Evolutionary conservation across 2,329 filamentous ascomycete genomes (phyloP).

Genomic region (Colletotrichum chrysophilum): DNA sequence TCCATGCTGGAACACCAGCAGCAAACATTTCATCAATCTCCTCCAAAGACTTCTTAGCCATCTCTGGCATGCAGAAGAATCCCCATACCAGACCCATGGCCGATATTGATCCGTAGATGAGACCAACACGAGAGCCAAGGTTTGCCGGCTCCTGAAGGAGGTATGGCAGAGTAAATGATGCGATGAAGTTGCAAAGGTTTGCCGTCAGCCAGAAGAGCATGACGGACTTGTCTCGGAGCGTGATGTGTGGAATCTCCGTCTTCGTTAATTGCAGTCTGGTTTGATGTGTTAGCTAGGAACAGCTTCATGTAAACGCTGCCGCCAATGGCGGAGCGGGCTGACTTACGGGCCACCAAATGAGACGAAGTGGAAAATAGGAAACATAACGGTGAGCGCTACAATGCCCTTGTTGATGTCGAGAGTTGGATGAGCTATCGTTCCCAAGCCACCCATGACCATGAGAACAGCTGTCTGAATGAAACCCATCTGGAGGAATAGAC

Average conservation of each 20-base stretch:
- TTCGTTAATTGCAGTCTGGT: conserved; percentile 14
- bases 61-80: conserved; percentile 14
- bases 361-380: conserved; percentile 20
- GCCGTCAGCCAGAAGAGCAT: conserved; percentile 19
- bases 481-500: conserved; percentile 21
- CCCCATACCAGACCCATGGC: conserved; percentile 10
- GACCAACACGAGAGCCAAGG: conserved; percentile 9
- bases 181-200: conserved; percentile 14
- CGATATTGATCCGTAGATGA: conserved; percentile 14
- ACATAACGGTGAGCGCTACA: conserved; percentile 28
- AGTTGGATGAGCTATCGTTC: conserved; percentile 17
- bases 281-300: background rate
- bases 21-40: conserved; percentile 20
- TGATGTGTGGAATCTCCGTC: conserved; percentile 18
- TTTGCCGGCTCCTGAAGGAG: conserved; percentile 15
- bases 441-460: conserved; percentile 28
- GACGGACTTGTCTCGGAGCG: conserved; percentile 16
- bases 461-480: conserved; percentile 25
- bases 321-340: too few relatives aligned
- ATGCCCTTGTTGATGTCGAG: conserved; percentile 25
- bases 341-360: conserved; percentile 20
- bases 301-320: background rate
- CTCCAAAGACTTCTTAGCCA: conserved; percentile 11
- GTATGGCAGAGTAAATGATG: conserved; percentile 10
- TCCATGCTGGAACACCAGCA: conserved; percentile 12